Base-by-base conservation (phyloP, 768 basidiomycete species). In the Phanerodontia chrysosporium region DNA sequence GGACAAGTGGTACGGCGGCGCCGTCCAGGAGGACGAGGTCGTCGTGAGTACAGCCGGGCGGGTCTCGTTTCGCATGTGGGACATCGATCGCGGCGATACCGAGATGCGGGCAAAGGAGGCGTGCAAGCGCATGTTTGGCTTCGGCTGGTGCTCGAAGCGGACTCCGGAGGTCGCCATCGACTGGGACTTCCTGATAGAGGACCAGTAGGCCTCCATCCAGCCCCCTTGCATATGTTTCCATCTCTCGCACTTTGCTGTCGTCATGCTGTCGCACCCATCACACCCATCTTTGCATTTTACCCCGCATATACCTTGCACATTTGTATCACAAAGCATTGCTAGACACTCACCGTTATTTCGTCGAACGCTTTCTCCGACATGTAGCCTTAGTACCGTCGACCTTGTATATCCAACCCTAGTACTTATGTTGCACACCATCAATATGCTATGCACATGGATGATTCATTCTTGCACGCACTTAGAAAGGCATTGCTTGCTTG, bases 111-210 rank as follows among this genome's bases (percentile, higher is more conserved):
- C 80, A 57, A 84, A 80, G 69, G 89, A 90, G 72, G 74, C 78
- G 1, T 69, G 69, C 64, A 86, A 82, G 69, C 79, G 87, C 49
- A 75, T 89, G 59, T 86, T 89, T 67, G 76, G 84, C 44, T 63
- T 69, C 24, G 69, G 69, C 49, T 70, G 67, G 67, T 82, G 82
- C 69, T 65, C 76, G 12, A 82, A 77, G 65, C 86, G 79, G 69
- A 73, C 76, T 45, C 80, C 82, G 7, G 83, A 81, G 66, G 65
- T 66, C 29, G 63, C 75, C 45, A 85, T 89, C 59, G 80, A 90
- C 72, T 91, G 89, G 89, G 89, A 91, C 69, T 90, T 87, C 71
- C 74, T 91, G 58, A 78, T 91, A 49, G 87, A 89, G 59, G 86
- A 87, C 67, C 89, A 73, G 72, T 42, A 42, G 39, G 4, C 39